phyloP scores from a whole-genome alignment of 2,329 filamentous ascomycete species.

The Trichoderma atroviride region DNA sequence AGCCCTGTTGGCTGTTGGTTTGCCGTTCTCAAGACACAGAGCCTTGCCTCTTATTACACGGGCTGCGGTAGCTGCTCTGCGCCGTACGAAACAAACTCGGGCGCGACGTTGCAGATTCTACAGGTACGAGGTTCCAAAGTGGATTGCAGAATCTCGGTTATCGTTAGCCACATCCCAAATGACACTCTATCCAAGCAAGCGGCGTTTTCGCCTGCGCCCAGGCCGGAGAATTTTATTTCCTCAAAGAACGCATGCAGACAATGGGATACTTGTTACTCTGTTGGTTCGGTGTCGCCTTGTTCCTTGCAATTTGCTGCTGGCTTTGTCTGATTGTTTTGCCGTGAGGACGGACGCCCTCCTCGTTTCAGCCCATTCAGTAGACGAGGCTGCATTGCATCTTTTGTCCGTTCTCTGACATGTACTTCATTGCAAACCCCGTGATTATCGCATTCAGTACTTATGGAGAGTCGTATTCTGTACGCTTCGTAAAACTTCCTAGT shows the following conservation, averaged over 20 bases:
- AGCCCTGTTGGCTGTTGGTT: slow-evolving; percentile 14
- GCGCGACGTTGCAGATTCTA: slow-evolving; percentile 6
- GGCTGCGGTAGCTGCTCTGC: neutral
- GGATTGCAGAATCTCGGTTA: slow-evolving; percentile 3
- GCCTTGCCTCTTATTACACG: neutral
- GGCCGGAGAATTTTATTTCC: neutral
- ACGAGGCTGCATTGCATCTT: neutral
- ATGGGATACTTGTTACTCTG: neutral
- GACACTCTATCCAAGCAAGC: neutral
- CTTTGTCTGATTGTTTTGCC: neutral
- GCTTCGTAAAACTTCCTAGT: neutral
- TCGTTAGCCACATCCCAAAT: neutral
- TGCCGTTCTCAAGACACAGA: neutral
- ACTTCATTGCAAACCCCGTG: neutral
- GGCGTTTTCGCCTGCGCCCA: neutral
- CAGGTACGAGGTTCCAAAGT: neutral
- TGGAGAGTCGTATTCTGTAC: neutral
- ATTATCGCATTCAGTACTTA: neutral
- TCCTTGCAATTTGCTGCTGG: slow-evolving; percentile 9
- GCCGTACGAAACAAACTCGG: neutral
- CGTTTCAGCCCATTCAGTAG: neutral
- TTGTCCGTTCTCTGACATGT: neutral
- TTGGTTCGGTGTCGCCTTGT: neutral
- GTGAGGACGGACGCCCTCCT: neutral
- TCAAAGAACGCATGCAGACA: neutral